phyloP scores from a whole-genome alignment of 2,329 filamentous ascomycete species.

The Fusarium tupiense region DNA sequence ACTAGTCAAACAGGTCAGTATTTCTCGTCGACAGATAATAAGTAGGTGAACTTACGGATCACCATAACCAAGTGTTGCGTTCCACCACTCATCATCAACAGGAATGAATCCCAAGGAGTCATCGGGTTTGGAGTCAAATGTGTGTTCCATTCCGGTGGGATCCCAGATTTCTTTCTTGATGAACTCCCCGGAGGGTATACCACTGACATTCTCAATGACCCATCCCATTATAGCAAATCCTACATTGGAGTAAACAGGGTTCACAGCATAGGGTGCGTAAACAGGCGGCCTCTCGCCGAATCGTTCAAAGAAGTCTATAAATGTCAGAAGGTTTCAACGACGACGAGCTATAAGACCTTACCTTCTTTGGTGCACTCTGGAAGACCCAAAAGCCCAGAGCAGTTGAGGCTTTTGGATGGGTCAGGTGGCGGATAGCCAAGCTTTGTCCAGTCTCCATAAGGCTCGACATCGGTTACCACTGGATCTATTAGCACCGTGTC shows the following conservation, averaged over 20 bases:
- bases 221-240: slow-evolving; percentile 1
- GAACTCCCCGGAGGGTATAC: slow-evolving; percentile 3
- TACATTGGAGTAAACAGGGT: neutral
- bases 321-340: fast-evolving
- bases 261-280: slow-evolving; percentile 1
- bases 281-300: slow-evolving; percentile 18
- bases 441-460: slow-evolving; percentile 21
- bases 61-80: slow-evolving; percentile 7
- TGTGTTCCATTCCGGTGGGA: slow-evolving; percentile 2
- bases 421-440: neutral
- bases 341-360: fast-evolving
- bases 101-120: slow-evolving; percentile 7
- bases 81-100: slow-evolving; percentile 14
- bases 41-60: neutral
- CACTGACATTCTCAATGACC: slow-evolving; percentile 16
- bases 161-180: slow-evolving; percentile 15
- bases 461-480: slow-evolving; percentile 11
- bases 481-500: fast-evolving
- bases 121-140: neutral
- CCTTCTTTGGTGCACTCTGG: neutral
- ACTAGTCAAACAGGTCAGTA: neutral
- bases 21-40: too few relatives aligned
- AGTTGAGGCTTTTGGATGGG: slow-evolving; percentile 3
- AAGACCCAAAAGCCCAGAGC: slow-evolving; percentile 7
- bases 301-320: neutral